Evolutionary conservation across 169 alveolate species (phyloP).

Genomic region (Babesia bovis): DNA sequence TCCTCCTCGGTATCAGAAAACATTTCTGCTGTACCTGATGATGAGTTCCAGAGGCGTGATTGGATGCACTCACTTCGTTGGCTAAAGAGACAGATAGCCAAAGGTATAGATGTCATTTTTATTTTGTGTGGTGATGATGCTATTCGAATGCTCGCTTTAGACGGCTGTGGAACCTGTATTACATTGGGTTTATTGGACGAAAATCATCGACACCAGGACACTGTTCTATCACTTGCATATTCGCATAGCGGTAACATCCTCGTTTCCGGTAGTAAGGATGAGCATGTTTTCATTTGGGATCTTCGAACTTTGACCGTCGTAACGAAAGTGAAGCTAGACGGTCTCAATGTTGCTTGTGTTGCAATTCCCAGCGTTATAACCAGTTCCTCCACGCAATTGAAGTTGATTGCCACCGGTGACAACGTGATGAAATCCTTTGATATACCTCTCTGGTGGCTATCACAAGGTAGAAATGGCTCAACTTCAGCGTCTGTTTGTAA

Average conservation of each 20-base stretch:
- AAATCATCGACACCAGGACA: slow-evolving; percentile 40
- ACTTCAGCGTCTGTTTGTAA: neutral
- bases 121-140: slow-evolving; percentile 60
- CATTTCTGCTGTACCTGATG: neutral
- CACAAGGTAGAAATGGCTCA: neutral
- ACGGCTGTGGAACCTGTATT: slow-evolving; percentile 30
- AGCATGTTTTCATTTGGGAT: slow-evolving; percentile 57
- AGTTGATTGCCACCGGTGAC: slow-evolving; percentile 34
- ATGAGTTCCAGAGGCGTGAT: neutral
- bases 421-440: slow-evolving; percentile 46
- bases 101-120: slow-evolving; percentile 23
- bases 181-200: slow-evolving; percentile 48
- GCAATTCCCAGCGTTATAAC: slow-evolving; percentile 13
- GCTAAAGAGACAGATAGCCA: slow-evolving; percentile 10
- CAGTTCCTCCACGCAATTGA: slow-evolving; percentile 1
- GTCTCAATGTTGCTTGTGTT: slow-evolving; percentile 32
- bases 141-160: slow-evolving; percentile 49
- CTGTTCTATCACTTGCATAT: slow-evolving; percentile 50
- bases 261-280: slow-evolving; percentile 58
- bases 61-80: slow-evolving; percentile 24
- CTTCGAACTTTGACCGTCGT: slow-evolving; percentile 31
- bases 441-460: slow-evolving; percentile 1
- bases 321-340: slow-evolving; percentile 12
- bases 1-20: neutral
- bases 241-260: slow-evolving; percentile 27